Evolutionary conservation across 129 eudicot genomes (phyloP), one percentile per base, ranked within the genome.

Genomic region (Cynara cardunculus): DNA sequence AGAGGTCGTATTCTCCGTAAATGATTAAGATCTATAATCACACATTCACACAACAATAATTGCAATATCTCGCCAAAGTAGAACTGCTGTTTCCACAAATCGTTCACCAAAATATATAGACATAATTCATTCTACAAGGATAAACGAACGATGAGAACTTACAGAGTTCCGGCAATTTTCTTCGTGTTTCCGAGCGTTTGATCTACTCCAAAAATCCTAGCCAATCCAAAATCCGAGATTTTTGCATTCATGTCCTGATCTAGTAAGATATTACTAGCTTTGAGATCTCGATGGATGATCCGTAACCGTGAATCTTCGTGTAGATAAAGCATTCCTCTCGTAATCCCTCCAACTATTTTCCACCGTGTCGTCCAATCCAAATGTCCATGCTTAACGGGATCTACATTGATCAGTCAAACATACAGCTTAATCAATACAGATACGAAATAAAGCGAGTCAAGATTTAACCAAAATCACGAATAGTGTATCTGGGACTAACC

Each of bases 91-190:
- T n/a, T n/a, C n/a, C n/a, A n/a, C n/a, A n/a, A n/a, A n/a, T n/a
- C n/a, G n/a, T n/a, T n/a, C n/a, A n/a, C n/a, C n/a, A n/a, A 9
- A 13, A 1, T 25, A 24, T 25, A 26, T 46, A 25, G 67, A 46
- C 81, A 35, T 25, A 65, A 35, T 4, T n/a, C 28, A 25, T 39
- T 18, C 13, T n/a, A n/a, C n/a, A n/a, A n/a, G n/a, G n/a, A n/a
- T n/a, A 49, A 49, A 49, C 62, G 13, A 27, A 61, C 3, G 26
- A 64, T 9, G 27, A 9, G 3, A 41, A 44, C 87, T 78, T 85
- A 87, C 91, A 78, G 83, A 25, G 91, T 84, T 71, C 91, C 91
- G 2, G 87, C 88, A 49, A 85, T 44, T 72, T 79, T 82, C 12
- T 73, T 86, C 11, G 90, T 84, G 84, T 87, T 87, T 16, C 80